phyloP scores from a whole-genome alignment of 208 protist genomes.

The Wallacemonas sp. region DNA sequence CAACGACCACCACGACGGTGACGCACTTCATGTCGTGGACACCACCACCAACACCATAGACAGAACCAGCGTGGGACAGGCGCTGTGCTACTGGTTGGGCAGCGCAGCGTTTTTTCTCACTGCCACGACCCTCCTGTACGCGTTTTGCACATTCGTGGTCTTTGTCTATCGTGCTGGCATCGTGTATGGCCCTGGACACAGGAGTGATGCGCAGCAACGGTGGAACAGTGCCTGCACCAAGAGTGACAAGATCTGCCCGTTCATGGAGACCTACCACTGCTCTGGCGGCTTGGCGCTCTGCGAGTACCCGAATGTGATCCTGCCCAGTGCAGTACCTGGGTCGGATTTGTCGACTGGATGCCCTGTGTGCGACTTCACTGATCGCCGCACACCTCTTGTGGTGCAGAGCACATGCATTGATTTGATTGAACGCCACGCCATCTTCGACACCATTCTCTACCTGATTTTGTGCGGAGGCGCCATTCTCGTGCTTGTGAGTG shows the following conservation, averaged over 20 bases:
- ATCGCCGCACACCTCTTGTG: background rate
- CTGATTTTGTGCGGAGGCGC: background rate
- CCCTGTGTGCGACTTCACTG: background rate
- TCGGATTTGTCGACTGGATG: background rate
- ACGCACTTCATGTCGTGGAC: too few species aligned
- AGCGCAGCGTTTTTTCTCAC: background rate
- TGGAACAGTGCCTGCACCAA: background rate
- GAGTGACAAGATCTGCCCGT: background rate
- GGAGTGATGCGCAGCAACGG: background rate
- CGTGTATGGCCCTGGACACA: background rate
- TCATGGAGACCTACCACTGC: constrained; percentile 12
- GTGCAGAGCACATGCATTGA: background rate
- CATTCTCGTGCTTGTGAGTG: background rate
- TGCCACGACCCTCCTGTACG: background rate
- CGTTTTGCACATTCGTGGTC: background rate
- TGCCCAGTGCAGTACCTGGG: background rate
- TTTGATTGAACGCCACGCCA: background rate
- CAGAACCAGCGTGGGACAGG: too few species aligned
- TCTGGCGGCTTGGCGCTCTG: background rate
- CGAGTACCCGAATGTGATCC: background rate
- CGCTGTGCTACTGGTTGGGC: background rate
- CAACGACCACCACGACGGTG: too few species aligned
- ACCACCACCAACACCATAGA: too few species aligned
- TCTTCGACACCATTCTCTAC: background rate
- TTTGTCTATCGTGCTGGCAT: background rate